phyloP scores from a whole-genome alignment of 805 yeast genomes.

The Zygosaccharomyces lentus region DNA sequence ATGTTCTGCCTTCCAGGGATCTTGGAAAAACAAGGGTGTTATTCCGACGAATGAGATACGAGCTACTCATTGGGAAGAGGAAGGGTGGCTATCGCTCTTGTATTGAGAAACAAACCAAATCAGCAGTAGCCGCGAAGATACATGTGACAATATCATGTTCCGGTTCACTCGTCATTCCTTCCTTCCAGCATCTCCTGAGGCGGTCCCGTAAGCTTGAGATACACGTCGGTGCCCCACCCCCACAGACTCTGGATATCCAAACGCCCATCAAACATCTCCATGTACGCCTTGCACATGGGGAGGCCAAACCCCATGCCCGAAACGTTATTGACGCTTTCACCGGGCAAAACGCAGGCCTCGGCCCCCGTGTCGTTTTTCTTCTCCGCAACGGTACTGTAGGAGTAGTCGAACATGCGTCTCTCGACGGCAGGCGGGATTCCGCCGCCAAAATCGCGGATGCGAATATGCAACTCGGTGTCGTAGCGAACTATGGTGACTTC shows the following conservation, averaged over 20 bases:
- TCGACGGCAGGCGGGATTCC: conserved; percentile 73
- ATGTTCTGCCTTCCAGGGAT: too few species aligned
- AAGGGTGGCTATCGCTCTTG: too few species aligned
- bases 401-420: conserved; percentile 72
- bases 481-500: conserved; percentile 32
- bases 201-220: conserved; percentile 46
- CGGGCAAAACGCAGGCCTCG: conserved; percentile 62
- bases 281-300: conserved; percentile 75
- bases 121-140: too few species aligned
- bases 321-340: conserved; percentile 59
- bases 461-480: conserved; percentile 52
- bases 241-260: conserved; percentile 64
- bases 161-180: background rate
- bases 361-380: conserved; percentile 46
- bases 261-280: conserved; percentile 67
- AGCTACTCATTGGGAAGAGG: too few species aligned
- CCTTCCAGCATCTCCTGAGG: conserved; percentile 13
- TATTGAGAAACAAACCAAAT: too few species aligned
- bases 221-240: conserved; percentile 80
- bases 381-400: conserved; percentile 65
- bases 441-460: conserved; percentile 83
- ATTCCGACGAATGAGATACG: too few species aligned
- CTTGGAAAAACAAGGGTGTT: too few species aligned
- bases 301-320: conserved; percentile 98
- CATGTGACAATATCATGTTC: too few species aligned